Evolutionary conservation across 139 green algal genomes (phyloP).

Genomic region (Spirogloea muscicola): DNA sequence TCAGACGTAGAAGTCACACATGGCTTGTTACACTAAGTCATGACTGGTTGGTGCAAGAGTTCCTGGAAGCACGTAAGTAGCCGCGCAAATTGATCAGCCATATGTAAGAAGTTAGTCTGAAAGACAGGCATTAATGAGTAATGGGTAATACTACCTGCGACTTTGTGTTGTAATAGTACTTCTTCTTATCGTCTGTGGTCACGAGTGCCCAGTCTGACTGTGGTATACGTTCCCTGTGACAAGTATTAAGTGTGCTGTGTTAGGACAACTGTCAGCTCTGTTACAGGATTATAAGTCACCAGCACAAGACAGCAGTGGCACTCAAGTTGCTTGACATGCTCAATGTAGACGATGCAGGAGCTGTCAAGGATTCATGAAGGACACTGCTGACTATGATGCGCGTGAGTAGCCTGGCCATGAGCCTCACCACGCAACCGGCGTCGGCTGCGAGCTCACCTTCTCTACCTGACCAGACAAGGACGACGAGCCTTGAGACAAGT

Average conservation of each 20-base stretch:
- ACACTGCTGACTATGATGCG: neutral
- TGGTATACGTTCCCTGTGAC: constrained; percentile 25
- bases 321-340: too few species aligned
- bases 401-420: neutral
- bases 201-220: constrained; percentile 79
- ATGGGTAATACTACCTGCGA: constrained; percentile 17
- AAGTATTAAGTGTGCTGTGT: neutral
- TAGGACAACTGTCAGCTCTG: neutral
- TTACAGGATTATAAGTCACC: neutral
- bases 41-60: neutral
- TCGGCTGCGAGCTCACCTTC: constrained; percentile 20
- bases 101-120: neutral
- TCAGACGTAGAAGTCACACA: too few species aligned
- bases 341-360: neutral
- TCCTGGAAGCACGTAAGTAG: neutral
- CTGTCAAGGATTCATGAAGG: neutral
- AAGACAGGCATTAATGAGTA: neutral
- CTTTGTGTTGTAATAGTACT: constrained; percentile 69
- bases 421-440: constrained; percentile 14
- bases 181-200: constrained; percentile 64
- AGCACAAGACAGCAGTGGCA: neutral
- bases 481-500: too few species aligned
- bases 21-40: too few species aligned
- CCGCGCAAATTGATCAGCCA: neutral
- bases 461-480: neutral